Conservation (phyloP, 2,329 filamentous ascomycete species). For the Stagonosporopsis tanaceti region DNA sequence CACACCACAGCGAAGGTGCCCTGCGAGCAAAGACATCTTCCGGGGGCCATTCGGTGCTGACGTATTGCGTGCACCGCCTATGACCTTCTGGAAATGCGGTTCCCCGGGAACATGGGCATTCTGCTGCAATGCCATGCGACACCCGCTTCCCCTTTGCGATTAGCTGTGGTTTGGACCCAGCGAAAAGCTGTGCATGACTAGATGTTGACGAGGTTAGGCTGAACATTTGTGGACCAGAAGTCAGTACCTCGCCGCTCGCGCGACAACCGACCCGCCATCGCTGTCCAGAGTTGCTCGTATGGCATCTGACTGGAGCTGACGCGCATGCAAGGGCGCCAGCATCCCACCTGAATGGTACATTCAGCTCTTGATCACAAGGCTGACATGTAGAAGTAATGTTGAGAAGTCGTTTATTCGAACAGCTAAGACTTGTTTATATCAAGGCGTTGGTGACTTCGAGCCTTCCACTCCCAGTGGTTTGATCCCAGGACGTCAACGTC, state of each 20-base stretch:
- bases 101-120: conserved; percentile 7
- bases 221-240: conserved; percentile 27
- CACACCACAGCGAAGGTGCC: conserved; percentile 35
- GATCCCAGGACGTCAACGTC: conserved; percentile 64
- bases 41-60: conserved; percentile 25
- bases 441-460: conserved; percentile 73
- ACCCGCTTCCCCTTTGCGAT: conserved; percentile 26
- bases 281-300: conserved; percentile 24
- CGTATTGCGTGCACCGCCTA: conserved; percentile 41
- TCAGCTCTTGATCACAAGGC: conserved; percentile 3
- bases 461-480: conserved; percentile 65
- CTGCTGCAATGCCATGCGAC: conserved; percentile 45
- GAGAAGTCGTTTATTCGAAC: conserved; percentile 11
- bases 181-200: neutral
- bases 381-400: conserved; percentile 6
- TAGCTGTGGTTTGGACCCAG: conserved; percentile 6
- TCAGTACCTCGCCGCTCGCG: conserved; percentile 24
- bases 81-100: conserved; percentile 41
- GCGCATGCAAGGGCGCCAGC: conserved; percentile 12
- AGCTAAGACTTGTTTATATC: conserved; percentile 31
- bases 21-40: conserved; percentile 16
- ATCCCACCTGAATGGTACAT: neutral
- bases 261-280: conserved; percentile 30
- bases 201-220: conserved; percentile 22
- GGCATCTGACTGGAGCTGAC: conserved; percentile 30